These are phyloP conservation scores for Phlebopus sp. DNA, from an alignment of 1,284 basidiomycete species.

Conservation along the genomic window DNA sequence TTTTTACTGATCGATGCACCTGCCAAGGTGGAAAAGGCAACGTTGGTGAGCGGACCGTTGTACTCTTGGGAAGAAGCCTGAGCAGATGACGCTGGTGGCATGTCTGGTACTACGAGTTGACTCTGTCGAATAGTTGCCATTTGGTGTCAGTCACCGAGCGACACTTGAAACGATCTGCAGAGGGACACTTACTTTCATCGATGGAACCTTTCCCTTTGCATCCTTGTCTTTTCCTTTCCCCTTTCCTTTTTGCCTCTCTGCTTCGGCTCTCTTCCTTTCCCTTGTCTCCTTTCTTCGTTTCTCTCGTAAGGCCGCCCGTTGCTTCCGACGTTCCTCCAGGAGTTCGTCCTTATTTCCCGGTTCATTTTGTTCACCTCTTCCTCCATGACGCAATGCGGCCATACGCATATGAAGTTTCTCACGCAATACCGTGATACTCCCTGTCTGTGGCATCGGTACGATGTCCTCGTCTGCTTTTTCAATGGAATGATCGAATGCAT, in stretches of 20 bases:
- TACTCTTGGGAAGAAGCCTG: slow-evolving; percentile 34
- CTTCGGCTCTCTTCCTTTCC: slow-evolving; percentile 69
- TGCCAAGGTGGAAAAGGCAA: slow-evolving; percentile 70
- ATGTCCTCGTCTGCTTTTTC: slow-evolving; percentile 35
- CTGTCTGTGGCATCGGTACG: slow-evolving; percentile 67
- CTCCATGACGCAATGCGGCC: slow-evolving; percentile 59
- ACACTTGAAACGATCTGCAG: not conserved
- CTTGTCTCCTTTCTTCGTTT: slow-evolving; percentile 78
- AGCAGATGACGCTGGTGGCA: slow-evolving; percentile 27
- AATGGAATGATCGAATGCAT: slow-evolving; percentile 28
- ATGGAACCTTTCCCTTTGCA: slow-evolving; percentile 32
- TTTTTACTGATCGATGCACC: slow-evolving; percentile 47
- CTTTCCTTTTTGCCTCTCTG: slow-evolving; percentile 49
- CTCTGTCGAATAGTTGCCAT: slow-evolving; percentile 42
- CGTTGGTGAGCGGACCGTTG: slow-evolving; percentile 49
- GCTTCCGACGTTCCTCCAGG: slow-evolving; percentile 72
- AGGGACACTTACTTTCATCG: slow-evolving; percentile 47
- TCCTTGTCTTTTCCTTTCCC: slow-evolving; percentile 38
- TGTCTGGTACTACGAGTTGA: slow-evolving; percentile 70
- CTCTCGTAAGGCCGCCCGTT: slow-evolving; percentile 81
- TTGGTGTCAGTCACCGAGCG: slow-evolving; percentile 1
- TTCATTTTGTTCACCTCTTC: slow-evolving; percentile 37
- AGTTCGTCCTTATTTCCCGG: slow-evolving; percentile 74
- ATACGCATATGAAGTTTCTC: slow-evolving; percentile 80
- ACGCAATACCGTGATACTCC: slow-evolving; percentile 69